These are phyloP conservation scores for Cercospora sp. DNA, from an alignment of 2,329 filamentous ascomycete genomes.

Conservation along the genomic window DNA sequence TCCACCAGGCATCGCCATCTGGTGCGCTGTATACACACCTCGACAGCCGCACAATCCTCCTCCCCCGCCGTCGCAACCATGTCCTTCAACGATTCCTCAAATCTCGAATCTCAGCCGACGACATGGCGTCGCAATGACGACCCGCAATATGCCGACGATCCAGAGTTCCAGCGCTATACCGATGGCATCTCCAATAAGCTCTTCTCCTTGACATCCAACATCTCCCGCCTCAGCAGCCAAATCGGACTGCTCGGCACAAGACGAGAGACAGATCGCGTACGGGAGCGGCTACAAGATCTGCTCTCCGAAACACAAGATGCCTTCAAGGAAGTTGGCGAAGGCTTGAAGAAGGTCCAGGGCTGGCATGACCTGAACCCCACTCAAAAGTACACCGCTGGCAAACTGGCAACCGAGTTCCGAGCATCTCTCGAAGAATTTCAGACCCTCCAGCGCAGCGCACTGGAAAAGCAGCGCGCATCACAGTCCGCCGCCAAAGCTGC, in stretches of 20 bases:
- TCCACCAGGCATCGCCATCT: conserved; percentile 1
- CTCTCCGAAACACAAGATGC: conserved; percentile 81
- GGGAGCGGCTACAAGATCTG: conserved; percentile 84
- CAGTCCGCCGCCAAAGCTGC: conserved; percentile 79
- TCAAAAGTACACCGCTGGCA: conserved; percentile 95
- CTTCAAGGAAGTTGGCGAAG: conserved; percentile 91
- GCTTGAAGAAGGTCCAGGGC: conserved; percentile 84
- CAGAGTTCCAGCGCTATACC: conserved; percentile 82
- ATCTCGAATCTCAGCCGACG: conserved; percentile 76
- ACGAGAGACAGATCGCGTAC: conserved; percentile 84
- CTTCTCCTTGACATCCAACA: conserved; percentile 84
- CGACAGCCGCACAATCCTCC: background rate
- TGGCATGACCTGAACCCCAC: conserved; percentile 71
- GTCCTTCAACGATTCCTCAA: conserved; percentile 88
- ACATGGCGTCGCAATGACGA: conserved; percentile 68
- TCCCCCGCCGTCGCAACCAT: conserved; percentile 51
- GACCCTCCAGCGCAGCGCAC: conserved; percentile 78
- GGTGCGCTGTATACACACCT: background rate
- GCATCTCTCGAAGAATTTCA: conserved; percentile 88
- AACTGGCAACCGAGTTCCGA: conserved; percentile 91
- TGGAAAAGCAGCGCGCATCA: conserved; percentile 90
- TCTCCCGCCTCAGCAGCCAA: conserved; percentile 79
- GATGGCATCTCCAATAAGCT: conserved; percentile 83
- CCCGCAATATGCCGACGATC: conserved; percentile 81
- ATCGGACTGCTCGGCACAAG: conserved; percentile 83